These are phyloP conservation scores for Chlorella sorokiniana DNA, from an alignment of 139 green algal genomes.

Conservation along the genomic window DNA sequence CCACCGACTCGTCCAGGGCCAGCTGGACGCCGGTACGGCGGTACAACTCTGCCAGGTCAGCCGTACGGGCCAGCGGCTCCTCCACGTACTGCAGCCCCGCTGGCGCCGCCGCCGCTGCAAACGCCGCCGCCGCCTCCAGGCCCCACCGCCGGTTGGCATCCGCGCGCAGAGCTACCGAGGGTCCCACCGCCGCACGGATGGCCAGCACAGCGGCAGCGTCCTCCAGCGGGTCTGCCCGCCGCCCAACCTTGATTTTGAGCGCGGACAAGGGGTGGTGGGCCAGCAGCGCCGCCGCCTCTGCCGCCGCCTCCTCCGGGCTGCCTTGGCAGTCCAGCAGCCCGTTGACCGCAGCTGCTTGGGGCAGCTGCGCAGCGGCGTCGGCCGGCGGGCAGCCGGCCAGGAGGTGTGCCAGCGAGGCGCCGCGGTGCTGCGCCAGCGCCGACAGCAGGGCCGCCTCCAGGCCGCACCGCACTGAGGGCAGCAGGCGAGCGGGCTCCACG, in stretches of 20 bases:
- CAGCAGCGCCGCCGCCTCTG: conserved; percentile 36
- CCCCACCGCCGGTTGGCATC: conserved; percentile 93
- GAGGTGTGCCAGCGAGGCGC: conserved; percentile 23
- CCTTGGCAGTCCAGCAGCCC: conserved; percentile 51
- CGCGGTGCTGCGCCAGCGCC: conserved; percentile 59
- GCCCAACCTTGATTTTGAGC: conserved; percentile 91
- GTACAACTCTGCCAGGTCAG: conserved; percentile 69
- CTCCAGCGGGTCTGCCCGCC: conserved; percentile 49
- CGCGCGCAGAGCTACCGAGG: conserved; percentile 65
- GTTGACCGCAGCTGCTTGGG: conserved; percentile 31
- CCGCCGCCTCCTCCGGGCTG: conserved; percentile 10
- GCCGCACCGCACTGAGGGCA: conserved; percentile 70
- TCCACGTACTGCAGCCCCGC: conserved; percentile 79
- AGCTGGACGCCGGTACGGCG: conserved; percentile 59
- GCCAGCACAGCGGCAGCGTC: conserved; percentile 77
- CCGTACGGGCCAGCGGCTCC: conserved; percentile 71
- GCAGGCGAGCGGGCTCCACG: conserved; percentile 45
- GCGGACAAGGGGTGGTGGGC: conserved; percentile 49
- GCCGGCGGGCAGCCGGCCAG: not conserved
- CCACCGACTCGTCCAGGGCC: conserved; percentile 88
- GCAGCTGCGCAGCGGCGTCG: not conserved
- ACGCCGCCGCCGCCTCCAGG: conserved; percentile 70
- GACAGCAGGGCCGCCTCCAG: conserved; percentile 79
- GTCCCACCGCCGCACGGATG: conserved; percentile 69
- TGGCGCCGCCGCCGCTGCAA: conserved; percentile 40